These are phyloP conservation scores for Heritiera fomes DNA, from an alignment of 345 rosid species.

Conservation along the genomic window DNA sequence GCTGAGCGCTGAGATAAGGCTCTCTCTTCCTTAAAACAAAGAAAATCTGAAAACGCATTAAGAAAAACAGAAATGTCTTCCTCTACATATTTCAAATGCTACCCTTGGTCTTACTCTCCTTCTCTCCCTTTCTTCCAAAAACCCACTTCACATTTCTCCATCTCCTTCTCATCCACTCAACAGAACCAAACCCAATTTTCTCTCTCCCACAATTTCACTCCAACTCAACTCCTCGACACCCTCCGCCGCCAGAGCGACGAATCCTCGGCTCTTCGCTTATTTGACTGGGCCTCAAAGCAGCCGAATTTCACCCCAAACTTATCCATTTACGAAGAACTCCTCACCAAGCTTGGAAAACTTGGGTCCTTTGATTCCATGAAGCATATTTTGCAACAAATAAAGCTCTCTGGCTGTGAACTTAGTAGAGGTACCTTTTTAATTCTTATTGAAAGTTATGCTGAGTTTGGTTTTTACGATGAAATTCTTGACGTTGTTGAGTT, in stretches of 20 bases:
- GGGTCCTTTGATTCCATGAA: conserved; percentile 73
- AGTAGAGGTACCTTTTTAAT: conserved; percentile 49
- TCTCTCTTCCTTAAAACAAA: not conserved
- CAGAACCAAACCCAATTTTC: conserved; percentile 34
- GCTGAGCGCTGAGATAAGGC: not conserved
- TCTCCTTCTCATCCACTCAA: conserved; percentile 33
- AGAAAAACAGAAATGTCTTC: conserved; percentile 41
- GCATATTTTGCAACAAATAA: conserved; percentile 54
- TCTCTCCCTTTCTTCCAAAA: conserved; percentile 32
- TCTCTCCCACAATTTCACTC: conserved; percentile 58
- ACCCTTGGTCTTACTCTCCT: conserved; percentile 44
- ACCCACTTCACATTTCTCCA: conserved; percentile 31
- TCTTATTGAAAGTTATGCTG: conserved; percentile 60
- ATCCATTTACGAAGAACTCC: conserved; percentile 62
- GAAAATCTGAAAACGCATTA: no score
- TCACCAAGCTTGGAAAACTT: conserved; percentile 59
- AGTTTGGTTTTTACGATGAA: conserved; percentile 58
- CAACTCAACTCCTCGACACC: conserved; percentile 67
- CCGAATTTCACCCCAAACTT: conserved; percentile 63
- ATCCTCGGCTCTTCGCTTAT: conserved; percentile 64
- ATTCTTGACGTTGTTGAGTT: conserved; percentile 45
- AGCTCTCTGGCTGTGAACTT: conserved; percentile 46
- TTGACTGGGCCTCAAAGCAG: conserved; percentile 70
- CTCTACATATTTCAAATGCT: conserved; percentile 56
- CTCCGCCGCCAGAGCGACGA: conserved; percentile 73